Base-by-base conservation (phyloP, 345 rosid genomes). In the Streptanthus diversifolius region DNA sequence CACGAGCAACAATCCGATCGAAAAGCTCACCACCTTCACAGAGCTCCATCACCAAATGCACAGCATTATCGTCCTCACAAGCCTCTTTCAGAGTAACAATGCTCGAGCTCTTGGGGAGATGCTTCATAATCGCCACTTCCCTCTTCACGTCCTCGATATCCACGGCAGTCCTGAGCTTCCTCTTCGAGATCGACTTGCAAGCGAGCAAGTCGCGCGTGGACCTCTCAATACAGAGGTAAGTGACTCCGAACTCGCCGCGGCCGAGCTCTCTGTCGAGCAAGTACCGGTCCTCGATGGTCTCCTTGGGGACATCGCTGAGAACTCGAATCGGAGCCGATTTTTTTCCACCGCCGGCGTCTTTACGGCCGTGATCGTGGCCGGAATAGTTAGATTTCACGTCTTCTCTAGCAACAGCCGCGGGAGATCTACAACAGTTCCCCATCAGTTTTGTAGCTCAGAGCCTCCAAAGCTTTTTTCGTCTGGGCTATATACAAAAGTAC, bases 381-480 rank as follows among this genome's bases (percentile, higher is more conserved):
- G 93, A 75, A 76, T 71, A 89, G 85, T 71, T 88, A 11, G 98
- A 84, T 81, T 95, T 95, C 14, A 95, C 99, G 54, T 95, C 99
- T 54, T 95, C 98, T 58, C 99, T 81, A 59, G 98, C 99, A 0
- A 92, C 98, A 2, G 99, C 88, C 0, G 98, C 99, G 47, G 99
- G 99, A 87, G 99, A 95, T 95, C 99, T 91, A 82, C 99, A 95
- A 74, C 99, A 95, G 81, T 95, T 95, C 52, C 99, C 99, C 99
- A 95, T 93, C 33, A 36, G 58, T 43, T 24, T 9, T n/a, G 68
- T 25, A 24, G 69, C 69, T 56, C 15, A 33, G 77, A 68, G 51
- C 41, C 47, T 48, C 2, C 24, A 45, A 47, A 47, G 48, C 19
- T 43, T 43, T 8, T 8, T 40, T n/a, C 40, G 44, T 7, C 2